These are phyloP conservation scores for Diutina siamensis DNA, from an alignment of 1,139 yeast genomes.

Conservation along the genomic window DNA sequence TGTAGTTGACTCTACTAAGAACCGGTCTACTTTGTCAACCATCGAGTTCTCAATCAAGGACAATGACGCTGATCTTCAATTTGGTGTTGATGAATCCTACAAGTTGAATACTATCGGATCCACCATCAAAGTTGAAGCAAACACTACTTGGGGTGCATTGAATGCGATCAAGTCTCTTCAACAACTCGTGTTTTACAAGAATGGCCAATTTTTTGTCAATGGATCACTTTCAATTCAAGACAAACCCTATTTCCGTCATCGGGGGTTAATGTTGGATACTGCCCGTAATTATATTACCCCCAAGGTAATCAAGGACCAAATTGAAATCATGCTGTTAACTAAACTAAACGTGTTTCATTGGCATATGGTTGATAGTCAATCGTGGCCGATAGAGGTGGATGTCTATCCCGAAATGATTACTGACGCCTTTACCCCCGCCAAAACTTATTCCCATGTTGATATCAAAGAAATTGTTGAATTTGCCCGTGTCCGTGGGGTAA, in stretches of 20 bases:
- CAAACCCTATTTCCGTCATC: slow-evolving; percentile 28
- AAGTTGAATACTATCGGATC: slow-evolving; percentile 9
- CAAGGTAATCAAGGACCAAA: slow-evolving; percentile 22
- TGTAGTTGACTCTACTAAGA: too few relatives aligned
- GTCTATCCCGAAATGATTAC: slow-evolving; percentile 28
- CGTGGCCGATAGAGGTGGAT: slow-evolving; percentile 33
- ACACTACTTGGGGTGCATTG: slow-evolving; percentile 35
- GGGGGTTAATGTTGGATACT: slow-evolving; percentile 35
- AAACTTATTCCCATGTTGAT: slow-evolving; percentile 23
- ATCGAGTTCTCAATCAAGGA: slow-evolving; percentile 15
- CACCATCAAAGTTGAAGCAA: slow-evolving; percentile 18
- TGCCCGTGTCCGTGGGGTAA: slow-evolving; percentile 28
- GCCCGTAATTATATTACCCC: slow-evolving; percentile 28
- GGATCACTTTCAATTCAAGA: slow-evolving; percentile 25
- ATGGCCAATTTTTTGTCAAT: slow-evolving; percentile 17
- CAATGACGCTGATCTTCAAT: slow-evolving; percentile 20
- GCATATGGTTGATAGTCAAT: slow-evolving; percentile 35
- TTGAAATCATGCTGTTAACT: slow-evolving; percentile 30
- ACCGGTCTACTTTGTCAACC: background rate
- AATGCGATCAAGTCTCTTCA: slow-evolving; percentile 34
- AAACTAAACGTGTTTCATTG: slow-evolving; percentile 36
- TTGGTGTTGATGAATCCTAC: slow-evolving; percentile 33
- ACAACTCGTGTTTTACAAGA: slow-evolving; percentile 26
- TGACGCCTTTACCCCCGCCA: slow-evolving; percentile 32
- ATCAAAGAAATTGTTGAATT: slow-evolving; percentile 21